Evolutionary conservation across 768 basidiomycete genomes (phyloP), one percentile per base, ranked within the genome.

Genomic region (Gloeostereum incarnatum): DNA sequence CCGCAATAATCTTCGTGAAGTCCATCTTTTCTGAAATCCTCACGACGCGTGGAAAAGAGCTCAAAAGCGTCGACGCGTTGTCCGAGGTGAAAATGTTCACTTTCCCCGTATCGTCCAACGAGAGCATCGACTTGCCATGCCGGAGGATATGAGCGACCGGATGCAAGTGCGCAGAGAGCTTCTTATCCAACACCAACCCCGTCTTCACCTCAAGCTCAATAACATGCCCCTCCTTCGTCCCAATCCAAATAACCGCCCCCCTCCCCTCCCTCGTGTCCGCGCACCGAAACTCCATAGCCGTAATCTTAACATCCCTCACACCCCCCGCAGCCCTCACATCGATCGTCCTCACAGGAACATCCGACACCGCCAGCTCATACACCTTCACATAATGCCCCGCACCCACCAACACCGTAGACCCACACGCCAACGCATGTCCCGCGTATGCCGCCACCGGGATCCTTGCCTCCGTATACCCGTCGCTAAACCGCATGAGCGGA

Each of bases 141-240:
- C 87, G 71, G 55, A 87, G 81, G 21, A 97, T 83, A 45, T 78
- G 65, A 1, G 71, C 71, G 39, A 97, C 68, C 1, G 81, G 58
- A 39, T 78, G 68, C 0, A 75, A 49, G 50, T 96, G 93, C 0
- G 73, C 74, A 9, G 66, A 63, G 24, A 68, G 63, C 44, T 79
- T 85, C 22, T 68, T 61, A 10, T 73, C 76, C 2, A 66, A 65
- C 14, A 90, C 56, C 4, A 49, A 46, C 0, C 79, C 82, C 2
- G 68, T 75, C 38, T 69, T 58, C 26, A 84, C 63, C 51, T 97
- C 89, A 39, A 94, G 46, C 63, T 96, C 92, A 46, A 81, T 68
- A 18, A 99, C 42, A 54, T 84, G 78, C 0, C 94, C 94, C 18
- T 94, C 90, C 60, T 86, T 91, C 20, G 89, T 89, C 3, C 93